Conservation (phyloP, 306 rosid species). For the Sphenostylis stenocarpa region DNA sequence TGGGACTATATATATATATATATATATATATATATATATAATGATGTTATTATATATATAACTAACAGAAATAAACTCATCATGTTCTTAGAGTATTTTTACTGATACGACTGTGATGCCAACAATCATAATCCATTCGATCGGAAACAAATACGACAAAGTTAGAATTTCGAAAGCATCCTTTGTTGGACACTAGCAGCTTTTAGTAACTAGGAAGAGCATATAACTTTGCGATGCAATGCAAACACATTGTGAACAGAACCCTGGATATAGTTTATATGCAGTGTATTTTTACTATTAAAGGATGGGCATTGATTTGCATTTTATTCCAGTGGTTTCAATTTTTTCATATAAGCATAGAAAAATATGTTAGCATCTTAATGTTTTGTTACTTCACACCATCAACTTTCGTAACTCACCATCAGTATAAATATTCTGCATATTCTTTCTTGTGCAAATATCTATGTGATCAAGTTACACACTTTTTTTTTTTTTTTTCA, state of each 20-base stretch:
- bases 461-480: slow-evolving; percentile 3
- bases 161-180: slow-evolving; percentile 8
- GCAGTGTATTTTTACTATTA: neutral
- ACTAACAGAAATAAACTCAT: neutral
- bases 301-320: neutral
- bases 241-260: neutral
- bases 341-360: neutral
- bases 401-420: slow-evolving; percentile 1
- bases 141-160: neutral
- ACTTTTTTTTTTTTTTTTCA: too few relatives aligned
- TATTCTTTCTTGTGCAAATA: neutral
- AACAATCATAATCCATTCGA: neutral
- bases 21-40: too few relatives aligned
- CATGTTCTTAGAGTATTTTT: neutral
- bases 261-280: neutral
- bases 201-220: slow-evolving; percentile 9
- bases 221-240: neutral
- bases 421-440: neutral
- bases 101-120: neutral
- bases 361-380: neutral
- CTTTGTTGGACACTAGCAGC: slow-evolving; percentile 2
- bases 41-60: neutral
- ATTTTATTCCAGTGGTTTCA: neutral
- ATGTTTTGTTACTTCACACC: slow-evolving; percentile 17
- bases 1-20: too few relatives aligned